Percentiles rank a stretch among this genome's conserved stretches.
These are phyloP conservation scores for Athelia sp. DNA, from an alignment of 1,284 basidiomycete species.

Conservation along the genomic window DNA sequence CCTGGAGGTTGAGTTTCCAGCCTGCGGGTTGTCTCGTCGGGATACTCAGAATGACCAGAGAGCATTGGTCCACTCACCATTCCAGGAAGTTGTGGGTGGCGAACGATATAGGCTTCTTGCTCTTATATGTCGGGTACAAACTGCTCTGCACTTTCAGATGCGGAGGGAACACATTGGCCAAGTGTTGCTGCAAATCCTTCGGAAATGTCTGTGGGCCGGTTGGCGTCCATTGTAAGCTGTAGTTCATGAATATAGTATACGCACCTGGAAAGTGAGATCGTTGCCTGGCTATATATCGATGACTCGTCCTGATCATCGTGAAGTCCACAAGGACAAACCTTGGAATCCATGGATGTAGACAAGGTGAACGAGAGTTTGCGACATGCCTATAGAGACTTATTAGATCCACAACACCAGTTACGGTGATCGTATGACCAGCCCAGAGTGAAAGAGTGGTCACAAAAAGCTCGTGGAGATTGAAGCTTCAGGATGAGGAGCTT, in stretches of 20 bases:
- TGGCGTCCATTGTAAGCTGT: not conserved
- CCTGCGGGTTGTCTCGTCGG: slow-evolving; percentile 24
- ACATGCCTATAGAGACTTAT: too few species aligned
- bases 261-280: slow-evolving; percentile 42
- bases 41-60: slow-evolving; percentile 2
- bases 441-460: too few species aligned
- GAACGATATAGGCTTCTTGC: slow-evolving; percentile 40
- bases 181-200: slow-evolving; percentile 40
- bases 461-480: too few species aligned
- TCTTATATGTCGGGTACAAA: slow-evolving; percentile 55
- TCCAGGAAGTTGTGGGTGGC: slow-evolving; percentile 46
- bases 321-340: slow-evolving; percentile 25
- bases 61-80: slow-evolving; percentile 30
- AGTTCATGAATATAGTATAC: slow-evolving; percentile 7
- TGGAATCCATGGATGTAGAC: slow-evolving; percentile 52
- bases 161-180: slow-evolving; percentile 28
- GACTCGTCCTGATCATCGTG: slow-evolving; percentile 2
- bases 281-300: slow-evolving; percentile 26
- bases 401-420: too few species aligned
- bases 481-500: too few species aligned
- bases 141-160: slow-evolving; percentile 35
- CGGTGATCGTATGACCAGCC: too few species aligned
- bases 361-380: slow-evolving; percentile 35
- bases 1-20: slow-evolving; percentile 47
- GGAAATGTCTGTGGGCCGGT: slow-evolving; percentile 38